Conservation (phyloP, 1,284 basidiomycete genomes). For the Apiotrichum sp. region DNA sequence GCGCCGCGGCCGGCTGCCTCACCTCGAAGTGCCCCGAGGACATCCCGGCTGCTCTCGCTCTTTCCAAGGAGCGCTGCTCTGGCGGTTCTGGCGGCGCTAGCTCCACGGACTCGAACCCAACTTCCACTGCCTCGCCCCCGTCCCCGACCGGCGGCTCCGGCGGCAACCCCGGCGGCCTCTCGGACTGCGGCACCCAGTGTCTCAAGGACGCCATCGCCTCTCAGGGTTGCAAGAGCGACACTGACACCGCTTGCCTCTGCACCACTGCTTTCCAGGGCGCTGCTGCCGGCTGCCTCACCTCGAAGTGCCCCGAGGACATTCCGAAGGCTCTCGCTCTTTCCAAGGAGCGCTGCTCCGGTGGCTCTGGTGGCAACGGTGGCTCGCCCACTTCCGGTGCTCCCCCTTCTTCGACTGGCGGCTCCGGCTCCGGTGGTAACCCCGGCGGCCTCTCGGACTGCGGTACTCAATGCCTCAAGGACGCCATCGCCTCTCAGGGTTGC, state of each 20-base stretch:
- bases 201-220: too few species aligned
- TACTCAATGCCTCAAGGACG: background rate
- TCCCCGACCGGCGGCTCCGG: background rate
- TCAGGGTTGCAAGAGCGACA: too few species aligned
- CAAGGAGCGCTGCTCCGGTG: too few species aligned
- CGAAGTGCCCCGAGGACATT: too few species aligned
- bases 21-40: background rate
- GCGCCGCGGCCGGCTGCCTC: constrained; percentile 1
- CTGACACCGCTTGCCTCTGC: too few species aligned
- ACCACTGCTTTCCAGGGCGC: too few species aligned
- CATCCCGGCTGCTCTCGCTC: constrained; percentile 1
- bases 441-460: background rate
- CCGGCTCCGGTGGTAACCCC: background rate
- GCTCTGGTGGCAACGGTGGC: too few species aligned
- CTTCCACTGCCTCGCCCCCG: background rate
- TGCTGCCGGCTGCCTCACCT: too few species aligned
- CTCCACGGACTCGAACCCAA: background rate
- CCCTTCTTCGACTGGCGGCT: background rate
- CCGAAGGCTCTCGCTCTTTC: too few species aligned
- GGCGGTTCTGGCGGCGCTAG: background rate
- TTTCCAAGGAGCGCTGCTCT: background rate
- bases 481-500: constrained; percentile 3
- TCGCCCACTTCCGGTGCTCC: background rate
- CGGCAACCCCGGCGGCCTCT: too few species aligned
- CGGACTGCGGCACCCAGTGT: too few species aligned